phyloP scores from a whole-genome alignment of 495 filamentous ascomycete species.

The Hypoxylon subgilvum region DNA sequence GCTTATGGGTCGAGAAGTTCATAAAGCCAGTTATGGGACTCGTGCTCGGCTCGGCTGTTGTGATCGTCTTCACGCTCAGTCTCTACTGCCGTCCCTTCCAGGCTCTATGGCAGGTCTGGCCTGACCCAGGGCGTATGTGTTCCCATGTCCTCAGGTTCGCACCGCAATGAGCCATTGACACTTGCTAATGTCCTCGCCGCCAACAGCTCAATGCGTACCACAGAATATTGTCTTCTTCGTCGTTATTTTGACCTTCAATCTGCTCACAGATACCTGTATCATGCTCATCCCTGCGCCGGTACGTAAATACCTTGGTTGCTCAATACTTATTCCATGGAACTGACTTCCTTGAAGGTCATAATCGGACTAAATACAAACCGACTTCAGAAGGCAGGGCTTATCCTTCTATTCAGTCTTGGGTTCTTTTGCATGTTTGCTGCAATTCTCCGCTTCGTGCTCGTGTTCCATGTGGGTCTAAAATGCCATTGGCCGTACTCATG shows the following conservation, averaged over 20 bases:
- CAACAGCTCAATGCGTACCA: slow-evolving; percentile 10
- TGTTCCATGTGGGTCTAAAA: slow-evolving; percentile 7
- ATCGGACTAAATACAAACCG: slow-evolving; percentile 3
- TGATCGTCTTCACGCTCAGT: slow-evolving; percentile 16
- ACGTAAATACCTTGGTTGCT: background rate
- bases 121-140: slow-evolving; percentile 28
- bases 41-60: background rate
- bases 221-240: slow-evolving; percentile 16
- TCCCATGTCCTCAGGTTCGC: no score
- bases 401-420: slow-evolving; percentile 16
- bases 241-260: slow-evolving; percentile 13
- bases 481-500: no score
- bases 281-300: slow-evolving; percentile 19
- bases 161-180: no score
- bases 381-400: slow-evolving; percentile 8
- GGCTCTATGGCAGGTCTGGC: slow-evolving; percentile 21
- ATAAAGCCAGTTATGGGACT: slow-evolving; percentile 23
- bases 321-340: background rate
- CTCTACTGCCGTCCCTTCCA: slow-evolving; percentile 23
- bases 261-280: slow-evolving; percentile 16
- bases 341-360: slow-evolving; percentile 10
- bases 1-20: slow-evolving; percentile 23
- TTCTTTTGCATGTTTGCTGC: slow-evolving; percentile 22
- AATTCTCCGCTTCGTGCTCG: slow-evolving; percentile 11
- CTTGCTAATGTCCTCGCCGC: no score